These are phyloP conservation scores for Phytopythium helicoides DNA, from an alignment of 352 stramenopile genomes.

Conservation along the genomic window DNA sequence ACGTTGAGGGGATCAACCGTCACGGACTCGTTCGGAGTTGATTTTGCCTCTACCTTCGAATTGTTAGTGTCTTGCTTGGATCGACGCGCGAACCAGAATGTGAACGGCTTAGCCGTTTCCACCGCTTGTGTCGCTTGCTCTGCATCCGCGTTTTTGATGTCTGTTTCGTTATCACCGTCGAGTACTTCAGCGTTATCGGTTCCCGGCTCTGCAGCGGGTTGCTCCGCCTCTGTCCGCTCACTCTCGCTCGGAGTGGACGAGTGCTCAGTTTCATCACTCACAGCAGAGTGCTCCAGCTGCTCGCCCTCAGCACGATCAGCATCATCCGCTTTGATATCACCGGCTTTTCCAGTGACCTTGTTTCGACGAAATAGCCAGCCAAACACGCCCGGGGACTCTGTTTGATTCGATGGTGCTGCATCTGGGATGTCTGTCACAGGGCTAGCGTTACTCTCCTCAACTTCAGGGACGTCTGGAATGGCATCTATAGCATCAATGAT, in stretches of 20 bases:
- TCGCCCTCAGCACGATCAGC: background rate
- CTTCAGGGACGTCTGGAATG: too few species aligned
- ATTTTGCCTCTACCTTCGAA: background rate
- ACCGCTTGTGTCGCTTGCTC: background rate
- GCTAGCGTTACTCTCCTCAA: too few species aligned
- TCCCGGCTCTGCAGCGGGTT: background rate
- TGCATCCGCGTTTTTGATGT: background rate
- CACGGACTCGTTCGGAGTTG: background rate
- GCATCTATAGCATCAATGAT: conserved; percentile 20
- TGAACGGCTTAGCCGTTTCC: conserved; percentile 20
- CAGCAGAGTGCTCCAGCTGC: background rate
- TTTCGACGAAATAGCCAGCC: background rate
- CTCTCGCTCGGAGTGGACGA: conserved; percentile 2
- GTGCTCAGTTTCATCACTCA: background rate
- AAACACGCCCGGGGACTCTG: background rate
- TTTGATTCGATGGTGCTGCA: background rate
- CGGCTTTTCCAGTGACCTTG: background rate
- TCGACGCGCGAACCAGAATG: conserved; percentile 33
- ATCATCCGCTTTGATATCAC: background rate
- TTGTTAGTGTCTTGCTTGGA: conserved; percentile 5
- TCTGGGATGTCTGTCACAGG: too few species aligned
- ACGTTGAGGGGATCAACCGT: background rate
- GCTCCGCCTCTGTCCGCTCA: background rate
- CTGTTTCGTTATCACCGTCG: background rate
- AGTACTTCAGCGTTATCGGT: conserved; percentile 2